Evolutionary conservation across 2,329 filamentous ascomycete species (phyloP), one percentile per base, ranked within the genome.

Genomic region (Amauroascus niger): DNA sequence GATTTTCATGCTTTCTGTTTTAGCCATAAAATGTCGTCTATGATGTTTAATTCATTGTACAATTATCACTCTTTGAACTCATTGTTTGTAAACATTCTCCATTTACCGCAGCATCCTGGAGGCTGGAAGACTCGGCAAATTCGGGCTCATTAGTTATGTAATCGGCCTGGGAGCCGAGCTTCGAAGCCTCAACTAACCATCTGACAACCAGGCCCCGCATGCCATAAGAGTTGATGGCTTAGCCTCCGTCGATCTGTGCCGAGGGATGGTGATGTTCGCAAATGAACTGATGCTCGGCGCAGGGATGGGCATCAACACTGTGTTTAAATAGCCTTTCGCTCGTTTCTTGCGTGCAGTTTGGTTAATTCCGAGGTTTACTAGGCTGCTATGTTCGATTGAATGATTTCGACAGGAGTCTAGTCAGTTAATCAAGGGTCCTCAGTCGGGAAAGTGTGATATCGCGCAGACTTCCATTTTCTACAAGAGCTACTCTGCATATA

Each of bases 41-140:
- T 40, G 41, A 45, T 40, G 41, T 52, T 52, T 32, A 46, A 37
- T 37, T 28, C 41, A 52, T 52, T 45, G 50, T 52, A 52, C 33
- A 18, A 24, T 44, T 26, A 33, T n/a, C 32, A 26, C 16, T 44
- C 6, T 32, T 24, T 2, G 20, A 40, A 5, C 6, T 20, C 37
- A 6, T 40, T 16, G 5, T 20, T 18, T 20, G 16, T 4, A 5
- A n/a, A 6, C 37, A 40, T 40, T 18, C 6, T 20, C n/a, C 37
- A n/a, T n/a, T n/a, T n/a, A n/a, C n/a, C n/a, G n/a, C n/a, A n/a
- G n/a, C n/a, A n/a, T n/a, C 3, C 6, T 35, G n/a, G 9, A 11
- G 7, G 13, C 4, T 13, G 11, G 4, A 14, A 14, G 13, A 35
- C 9, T 35, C 4, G 28, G 28, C 28, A 11, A 35, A n/a, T 35